Evolutionary conservation across 768 basidiomycete genomes (phyloP).

Genomic region (Hortiboletus campestris): DNA sequence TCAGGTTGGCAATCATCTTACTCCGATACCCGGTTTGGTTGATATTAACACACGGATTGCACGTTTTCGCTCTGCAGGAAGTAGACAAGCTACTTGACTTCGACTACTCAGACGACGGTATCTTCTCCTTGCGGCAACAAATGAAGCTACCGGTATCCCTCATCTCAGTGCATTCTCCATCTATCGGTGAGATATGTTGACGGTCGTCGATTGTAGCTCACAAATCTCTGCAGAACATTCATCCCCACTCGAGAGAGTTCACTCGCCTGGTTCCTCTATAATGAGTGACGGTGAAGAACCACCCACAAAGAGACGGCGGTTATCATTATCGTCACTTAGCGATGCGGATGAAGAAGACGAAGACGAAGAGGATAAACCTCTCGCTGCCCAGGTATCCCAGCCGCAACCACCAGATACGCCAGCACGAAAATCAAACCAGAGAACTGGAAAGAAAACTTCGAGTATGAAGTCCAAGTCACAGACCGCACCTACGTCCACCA

Average conservation of each 20-base stretch:
- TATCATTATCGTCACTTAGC: conserved; percentile 57
- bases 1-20: conserved; percentile 25
- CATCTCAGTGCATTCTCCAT: conserved; percentile 49
- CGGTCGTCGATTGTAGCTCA: conserved; percentile 3
- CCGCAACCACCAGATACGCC: conserved; percentile 30
- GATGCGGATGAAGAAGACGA: conserved; percentile 42
- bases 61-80: conserved; percentile 49
- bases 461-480: conserved; percentile 62
- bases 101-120: conserved; percentile 67
- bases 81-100: conserved; percentile 77
- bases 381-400: conserved; percentile 47
- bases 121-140: conserved; percentile 66
- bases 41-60: conserved; percentile 11
- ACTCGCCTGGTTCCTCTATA: conserved; percentile 40
- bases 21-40: conserved; percentile 7
- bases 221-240: conserved; percentile 22
- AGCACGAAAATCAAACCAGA: conserved; percentile 35
- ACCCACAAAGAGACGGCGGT: conserved; percentile 50
- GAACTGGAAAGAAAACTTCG: conserved; percentile 54
- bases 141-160: conserved; percentile 56
- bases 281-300: conserved; percentile 46
- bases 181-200: conserved; percentile 45
- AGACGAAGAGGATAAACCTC: conserved; percentile 58
- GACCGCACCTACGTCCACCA: conserved; percentile 46
- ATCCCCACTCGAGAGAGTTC: conserved; percentile 18